phyloP scores from a whole-genome alignment of 2,329 filamentous ascomycete genomes.

The Beauveria sp. region DNA sequence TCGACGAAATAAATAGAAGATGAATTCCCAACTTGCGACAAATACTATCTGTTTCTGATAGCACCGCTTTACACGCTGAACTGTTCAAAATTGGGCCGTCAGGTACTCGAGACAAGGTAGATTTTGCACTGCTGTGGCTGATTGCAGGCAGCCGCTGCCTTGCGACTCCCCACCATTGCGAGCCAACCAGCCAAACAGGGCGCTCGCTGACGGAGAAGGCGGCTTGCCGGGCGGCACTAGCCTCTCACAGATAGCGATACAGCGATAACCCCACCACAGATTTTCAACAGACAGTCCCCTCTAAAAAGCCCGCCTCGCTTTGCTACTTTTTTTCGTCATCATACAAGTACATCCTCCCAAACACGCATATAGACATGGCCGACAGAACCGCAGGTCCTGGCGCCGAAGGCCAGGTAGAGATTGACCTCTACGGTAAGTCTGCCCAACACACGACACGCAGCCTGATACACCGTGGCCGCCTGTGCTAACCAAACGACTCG shows the following conservation, averaged over 20 bases:
- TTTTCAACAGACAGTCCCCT: conserved; percentile 11
- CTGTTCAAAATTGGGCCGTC: too few species aligned
- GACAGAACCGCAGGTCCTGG: conserved; percentile 6
- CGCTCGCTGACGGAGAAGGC: not conserved
- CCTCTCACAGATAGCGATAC: conserved; percentile 2
- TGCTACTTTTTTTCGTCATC: conserved; percentile 3
- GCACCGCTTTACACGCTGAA: too few species aligned
- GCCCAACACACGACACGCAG: not conserved
- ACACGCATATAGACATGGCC: conserved; percentile 4
- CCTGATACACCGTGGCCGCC: not conserved
- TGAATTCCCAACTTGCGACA: too few species aligned
- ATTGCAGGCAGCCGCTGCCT: too few species aligned
- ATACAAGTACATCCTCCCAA: not conserved
- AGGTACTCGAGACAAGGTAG: too few species aligned
- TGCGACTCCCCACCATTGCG: too few species aligned
- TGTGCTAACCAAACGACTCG: not conserved
- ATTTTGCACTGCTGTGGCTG: too few species aligned
- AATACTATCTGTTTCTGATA: too few species aligned
- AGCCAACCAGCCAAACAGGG: not conserved
- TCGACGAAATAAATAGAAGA: not conserved
- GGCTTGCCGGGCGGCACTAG: too few species aligned
- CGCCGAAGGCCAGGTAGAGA: conserved; percentile 28
- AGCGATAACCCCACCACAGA: conserved; percentile 11
- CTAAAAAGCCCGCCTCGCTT: conserved; percentile 2
- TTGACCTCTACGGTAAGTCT: conserved; percentile 53